These are phyloP conservation scores for Vicia sativa DNA, from an alignment of 306 rosid species.

Conservation along the genomic window DNA sequence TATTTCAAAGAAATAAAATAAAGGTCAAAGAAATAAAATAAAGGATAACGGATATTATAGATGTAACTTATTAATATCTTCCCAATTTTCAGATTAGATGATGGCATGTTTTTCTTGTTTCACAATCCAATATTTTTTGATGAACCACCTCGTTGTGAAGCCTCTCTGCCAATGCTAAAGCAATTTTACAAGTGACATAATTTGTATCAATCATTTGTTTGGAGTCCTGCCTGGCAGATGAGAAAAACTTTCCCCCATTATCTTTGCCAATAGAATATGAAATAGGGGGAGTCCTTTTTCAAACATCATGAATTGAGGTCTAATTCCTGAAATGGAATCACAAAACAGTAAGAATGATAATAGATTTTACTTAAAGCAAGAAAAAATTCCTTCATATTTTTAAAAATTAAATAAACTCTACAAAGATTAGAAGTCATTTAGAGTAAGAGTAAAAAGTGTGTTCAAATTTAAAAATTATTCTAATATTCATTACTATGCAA, in stretches of 20 bases:
- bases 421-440: constrained; percentile 1
- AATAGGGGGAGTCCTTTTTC: constrained; percentile 94
- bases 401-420: constrained; percentile 9
- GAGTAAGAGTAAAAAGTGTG: background rate
- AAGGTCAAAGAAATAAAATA: constrained; percentile 19
- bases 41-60: constrained; percentile 17
- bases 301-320: constrained; percentile 87
- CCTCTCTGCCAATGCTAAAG: constrained; percentile 78
- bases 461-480: background rate
- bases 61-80: constrained; percentile 59
- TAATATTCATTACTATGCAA: constrained; percentile 2
- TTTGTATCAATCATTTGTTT: constrained; percentile 54
- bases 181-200: constrained; percentile 77
- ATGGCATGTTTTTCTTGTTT: constrained; percentile 49
- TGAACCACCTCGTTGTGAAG: constrained; percentile 79
- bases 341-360: constrained; percentile 19
- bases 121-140: constrained; percentile 64
- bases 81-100: constrained; percentile 53
- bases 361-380: constrained; percentile 29
- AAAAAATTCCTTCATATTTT: constrained; percentile 6
- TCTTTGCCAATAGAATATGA: constrained; percentile 65
- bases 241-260: constrained; percentile 55
- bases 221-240: constrained; percentile 61
- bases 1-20: too few relatives aligned
- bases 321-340: constrained; percentile 61